Evolutionary conservation across 2,329 filamentous ascomycete genomes (phyloP).

Genomic region (Fusarium nygamai): DNA sequence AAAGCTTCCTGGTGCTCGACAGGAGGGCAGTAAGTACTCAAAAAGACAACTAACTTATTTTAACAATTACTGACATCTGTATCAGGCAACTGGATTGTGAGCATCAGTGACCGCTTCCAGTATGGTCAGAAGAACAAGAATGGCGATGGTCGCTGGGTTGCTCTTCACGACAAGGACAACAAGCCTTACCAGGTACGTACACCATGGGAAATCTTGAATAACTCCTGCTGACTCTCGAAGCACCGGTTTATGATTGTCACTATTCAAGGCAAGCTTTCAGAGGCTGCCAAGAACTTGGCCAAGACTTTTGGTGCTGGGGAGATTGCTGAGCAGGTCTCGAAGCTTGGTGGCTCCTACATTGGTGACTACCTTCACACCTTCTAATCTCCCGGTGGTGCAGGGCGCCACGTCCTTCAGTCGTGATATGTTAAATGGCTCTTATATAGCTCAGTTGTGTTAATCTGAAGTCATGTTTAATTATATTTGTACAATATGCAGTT

Average conservation of each 20-base stretch:
- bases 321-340: slow-evolving; percentile 6
- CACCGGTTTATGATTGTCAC: slow-evolving; percentile 30
- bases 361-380: slow-evolving; percentile 30
- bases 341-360: slow-evolving; percentile 20
- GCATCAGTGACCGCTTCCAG: slow-evolving; percentile 25
- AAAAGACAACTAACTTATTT: rapidly evolving
- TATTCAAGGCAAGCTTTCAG: not conserved
- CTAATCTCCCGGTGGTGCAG: not conserved
- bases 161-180: slow-evolving; percentile 30
- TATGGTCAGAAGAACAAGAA: slow-evolving; percentile 33
- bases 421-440: rapidly evolving
- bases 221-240: not conserved
- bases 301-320: slow-evolving; percentile 19
- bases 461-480: rapidly evolving
- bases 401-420: rapidly evolving
- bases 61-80: rapidly evolving
- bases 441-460: rapidly evolving
- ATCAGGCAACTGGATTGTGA: slow-evolving; percentile 15
- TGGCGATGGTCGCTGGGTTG: slow-evolving; percentile 24
- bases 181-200: slow-evolving; percentile 26
- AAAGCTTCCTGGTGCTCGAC: slow-evolving; percentile 1
- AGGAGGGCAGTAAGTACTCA: slow-evolving; percentile 16
- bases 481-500: no score
- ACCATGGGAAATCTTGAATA: rapidly evolving
- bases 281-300: slow-evolving; percentile 15